These are phyloP conservation scores for Globomyces pollinis-pini DNA, from an alignment of 192 early-diverging fungal species.

Conservation along the genomic window DNA sequence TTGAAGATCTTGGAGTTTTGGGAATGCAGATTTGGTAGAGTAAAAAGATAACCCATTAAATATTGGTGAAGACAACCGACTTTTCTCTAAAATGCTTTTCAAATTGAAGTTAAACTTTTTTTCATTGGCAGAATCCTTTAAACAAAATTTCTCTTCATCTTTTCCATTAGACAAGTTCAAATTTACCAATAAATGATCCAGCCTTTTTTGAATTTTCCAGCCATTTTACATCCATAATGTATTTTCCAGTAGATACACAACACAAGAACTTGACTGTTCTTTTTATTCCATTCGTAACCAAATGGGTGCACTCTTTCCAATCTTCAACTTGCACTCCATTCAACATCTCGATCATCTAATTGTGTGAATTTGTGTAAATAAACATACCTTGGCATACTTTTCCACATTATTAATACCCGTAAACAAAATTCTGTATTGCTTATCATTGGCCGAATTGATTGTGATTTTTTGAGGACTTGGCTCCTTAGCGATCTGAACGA, in stretches of 20 bases:
- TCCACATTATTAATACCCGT: background rate
- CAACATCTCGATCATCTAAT: background rate
- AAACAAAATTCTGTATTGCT: background rate
- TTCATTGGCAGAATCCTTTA: constrained; percentile 34
- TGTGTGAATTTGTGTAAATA: background rate
- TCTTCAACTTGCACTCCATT: constrained; percentile 11
- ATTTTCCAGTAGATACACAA: constrained; percentile 33
- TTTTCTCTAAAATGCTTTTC: constrained; percentile 8
- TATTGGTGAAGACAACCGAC: constrained; percentile 1
- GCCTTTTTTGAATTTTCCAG: constrained; percentile 37
- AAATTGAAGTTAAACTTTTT: constrained; percentile 31
- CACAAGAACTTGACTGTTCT: constrained; percentile 45
- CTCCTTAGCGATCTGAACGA: too few species aligned
- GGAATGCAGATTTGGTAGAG: constrained; percentile 27
- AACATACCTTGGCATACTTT: background rate
- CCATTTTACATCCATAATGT: constrained; percentile 38
- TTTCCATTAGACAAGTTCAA: background rate
- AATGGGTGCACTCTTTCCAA: constrained; percentile 37
- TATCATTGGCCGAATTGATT: background rate
- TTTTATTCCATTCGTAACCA: constrained; percentile 37
- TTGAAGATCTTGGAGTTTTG: constrained; percentile 23
- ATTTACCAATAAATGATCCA: constrained; percentile 28
- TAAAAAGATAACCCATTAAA: constrained; percentile 26
- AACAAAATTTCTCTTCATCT: constrained; percentile 31
- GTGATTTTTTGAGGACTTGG: background rate